Evolutionary conservation across 2,329 filamentous ascomycete species (phyloP), one percentile per base, ranked within the genome.

Genomic region (Cercospora beticola): DNA sequence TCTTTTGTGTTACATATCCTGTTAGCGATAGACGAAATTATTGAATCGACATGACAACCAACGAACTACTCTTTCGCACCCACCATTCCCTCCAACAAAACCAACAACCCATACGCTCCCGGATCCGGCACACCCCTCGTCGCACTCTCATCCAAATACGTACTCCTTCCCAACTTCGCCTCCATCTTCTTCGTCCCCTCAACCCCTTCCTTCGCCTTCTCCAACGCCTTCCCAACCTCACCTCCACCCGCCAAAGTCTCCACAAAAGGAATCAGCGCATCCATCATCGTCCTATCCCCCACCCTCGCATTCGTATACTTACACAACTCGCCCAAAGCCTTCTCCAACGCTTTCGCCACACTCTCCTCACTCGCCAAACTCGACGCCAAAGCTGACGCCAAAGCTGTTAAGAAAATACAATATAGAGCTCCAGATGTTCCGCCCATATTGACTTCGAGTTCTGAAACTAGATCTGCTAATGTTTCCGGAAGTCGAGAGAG

Each of bases 241-340:
- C 70, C 72, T n/a, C 68, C 72, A 30, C 62, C 54, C 23, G 64
- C 66, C 33, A 78, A 67, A 6, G 69, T 73, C 40, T 78, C 74
- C 2, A 78, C 71, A 62, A 78, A 79, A 5, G 78, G 78, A 26
- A 79, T 78, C 68, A 79, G 68, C 56, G 75, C 74, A 71, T 79
- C 78, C 77, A 79, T 77, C 75, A 79, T 76, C 18, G 78, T 79
- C 28, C 78, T 69, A 74, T 79, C 78, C 0, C 77, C 78, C 16
- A 75, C 59, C 26, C 77, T 67, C 8, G 78, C 78, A 18, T 74
- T 71, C 16, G 78, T 79, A 61, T 78, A 79, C 68, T 76, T 78
- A 40, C 75, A 72, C 60, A 79, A 57, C 52, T 78, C 72, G 26
- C 74, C 62, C 68, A 77, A 30, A 12, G 78, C 78, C 23, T 64